Conservation (phyloP, 345 rosid genomes). For the Euclidium syriacum region DNA sequence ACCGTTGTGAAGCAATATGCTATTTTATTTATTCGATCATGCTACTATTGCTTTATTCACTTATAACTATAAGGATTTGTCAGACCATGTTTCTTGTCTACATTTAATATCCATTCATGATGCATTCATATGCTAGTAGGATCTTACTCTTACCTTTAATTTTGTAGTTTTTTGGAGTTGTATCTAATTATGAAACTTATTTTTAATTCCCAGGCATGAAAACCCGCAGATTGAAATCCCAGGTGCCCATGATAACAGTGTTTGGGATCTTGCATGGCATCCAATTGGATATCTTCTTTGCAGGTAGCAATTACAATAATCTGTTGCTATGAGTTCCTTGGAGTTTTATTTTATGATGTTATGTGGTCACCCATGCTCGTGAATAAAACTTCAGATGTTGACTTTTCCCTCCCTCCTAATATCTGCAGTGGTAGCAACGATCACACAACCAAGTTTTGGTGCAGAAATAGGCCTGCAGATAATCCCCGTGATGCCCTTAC, state of each 20-base stretch:
- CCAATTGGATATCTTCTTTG: conserved; percentile 98
- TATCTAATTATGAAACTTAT: conserved; percentile 14
- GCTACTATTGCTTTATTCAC: background rate
- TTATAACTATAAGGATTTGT: background rate
- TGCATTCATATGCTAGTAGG: background rate
- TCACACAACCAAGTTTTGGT: conserved; percentile 94
- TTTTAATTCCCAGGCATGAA: conserved; percentile 68
- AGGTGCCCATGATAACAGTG: conserved; percentile 85
- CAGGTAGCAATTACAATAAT: conserved; percentile 48
- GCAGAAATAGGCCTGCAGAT: conserved; percentile 96
- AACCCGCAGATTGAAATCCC: conserved; percentile 85
- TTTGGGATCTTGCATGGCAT: conserved; percentile 99
- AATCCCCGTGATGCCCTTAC: conserved; percentile 79
- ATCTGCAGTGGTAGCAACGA: conserved; percentile 95
- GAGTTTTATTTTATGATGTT: background rate
- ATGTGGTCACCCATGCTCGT: background rate
- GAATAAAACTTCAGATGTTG: conserved; percentile 12
- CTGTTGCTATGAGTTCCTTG: background rate
- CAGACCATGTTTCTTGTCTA: conserved; percentile 9
- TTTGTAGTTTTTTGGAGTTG: background rate
- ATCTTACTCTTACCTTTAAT: background rate
- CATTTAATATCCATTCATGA: background rate
- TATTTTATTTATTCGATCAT: background rate
- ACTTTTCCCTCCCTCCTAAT: conserved; percentile 9
- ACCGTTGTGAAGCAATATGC: background rate